A percentile compares a stretch with the other conserved stretches of the same genome.
Evolutionary conservation across 257 asterid genomes (phyloP).

Genomic region (Solanum boliviense): DNA sequence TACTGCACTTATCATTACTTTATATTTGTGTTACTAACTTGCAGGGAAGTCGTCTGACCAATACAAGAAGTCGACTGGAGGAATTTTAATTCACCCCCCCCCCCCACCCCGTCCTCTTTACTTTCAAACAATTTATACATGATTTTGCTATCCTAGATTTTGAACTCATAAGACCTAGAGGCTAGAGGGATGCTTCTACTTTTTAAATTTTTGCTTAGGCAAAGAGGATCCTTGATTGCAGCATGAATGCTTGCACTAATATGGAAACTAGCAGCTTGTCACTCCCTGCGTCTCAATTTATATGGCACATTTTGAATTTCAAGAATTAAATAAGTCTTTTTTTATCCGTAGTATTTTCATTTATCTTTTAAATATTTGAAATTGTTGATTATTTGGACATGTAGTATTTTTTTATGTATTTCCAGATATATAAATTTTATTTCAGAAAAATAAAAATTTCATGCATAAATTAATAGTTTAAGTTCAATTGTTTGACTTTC

Average conservation of each 20-base stretch:
- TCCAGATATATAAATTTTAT: neutral
- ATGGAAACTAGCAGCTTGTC: neutral
- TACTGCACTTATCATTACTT: too few species aligned
- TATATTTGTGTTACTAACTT: too few species aligned
- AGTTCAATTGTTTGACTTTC: neutral
- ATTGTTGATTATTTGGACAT: neutral
- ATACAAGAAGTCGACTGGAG: too few species aligned
- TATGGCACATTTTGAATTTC: neutral
- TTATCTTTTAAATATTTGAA: neutral
- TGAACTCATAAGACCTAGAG: neutral
- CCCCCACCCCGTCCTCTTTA: too few species aligned
- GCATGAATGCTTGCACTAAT: neutral
- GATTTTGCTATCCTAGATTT: neutral
- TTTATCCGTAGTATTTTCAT: too few species aligned
- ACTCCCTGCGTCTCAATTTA: neutral
- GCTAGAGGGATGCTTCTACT: neutral
- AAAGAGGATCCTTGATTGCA: neutral
- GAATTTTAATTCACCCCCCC: too few species aligned
- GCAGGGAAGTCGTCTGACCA: too few species aligned
- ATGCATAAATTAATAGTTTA: neutral
- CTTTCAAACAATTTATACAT: too few species aligned
- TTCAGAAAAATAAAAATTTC: neutral
- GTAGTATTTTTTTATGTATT: neutral
- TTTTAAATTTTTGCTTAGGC: neutral
- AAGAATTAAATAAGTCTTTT: neutral